Percentiles rank a stretch among this genome's conserved stretches.
Conservation (phyloP, 2,329 filamentous ascomycete species). For the Diaporthe longicolla region DNA sequence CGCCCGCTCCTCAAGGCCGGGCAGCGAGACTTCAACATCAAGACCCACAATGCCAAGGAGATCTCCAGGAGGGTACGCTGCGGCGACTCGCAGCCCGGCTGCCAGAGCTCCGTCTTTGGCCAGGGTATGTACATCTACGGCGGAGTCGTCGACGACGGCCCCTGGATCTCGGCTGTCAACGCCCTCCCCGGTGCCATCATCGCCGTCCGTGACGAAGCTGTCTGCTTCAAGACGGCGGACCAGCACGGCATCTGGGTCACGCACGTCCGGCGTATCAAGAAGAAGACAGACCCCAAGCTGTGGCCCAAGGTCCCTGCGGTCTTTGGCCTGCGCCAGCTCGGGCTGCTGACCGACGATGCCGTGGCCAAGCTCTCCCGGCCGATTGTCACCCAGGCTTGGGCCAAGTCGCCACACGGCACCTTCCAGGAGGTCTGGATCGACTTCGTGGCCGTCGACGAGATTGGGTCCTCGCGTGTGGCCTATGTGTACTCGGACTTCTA, state of each 20-base stretch:
- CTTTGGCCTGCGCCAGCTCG: conserved; percentile 52
- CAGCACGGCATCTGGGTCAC: conserved; percentile 59
- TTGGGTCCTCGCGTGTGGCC: conserved; percentile 48
- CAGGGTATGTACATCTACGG: conserved; percentile 57
- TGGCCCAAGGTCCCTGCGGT: conserved; percentile 59
- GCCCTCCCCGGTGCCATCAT: conserved; percentile 49
- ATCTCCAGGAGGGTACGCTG: conserved; percentile 59
- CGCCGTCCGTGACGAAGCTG: conserved; percentile 53
- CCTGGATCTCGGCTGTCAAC: conserved; percentile 42
- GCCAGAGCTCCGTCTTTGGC: conserved; percentile 54
- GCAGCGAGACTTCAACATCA: conserved; percentile 55
- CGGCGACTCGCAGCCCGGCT: conserved; percentile 59
- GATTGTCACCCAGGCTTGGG: conserved; percentile 48
- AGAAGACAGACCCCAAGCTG: conserved; percentile 53
- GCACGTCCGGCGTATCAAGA: conserved; percentile 56
- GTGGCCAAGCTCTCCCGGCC: conserved; percentile 43
- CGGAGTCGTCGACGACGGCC: conserved; percentile 54
- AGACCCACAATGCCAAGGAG: conserved; percentile 52
- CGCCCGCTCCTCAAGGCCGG: conserved; percentile 57
- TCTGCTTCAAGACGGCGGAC: conserved; percentile 56
- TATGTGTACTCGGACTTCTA: conserved; percentile 60
- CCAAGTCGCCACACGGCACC: conserved; percentile 48
- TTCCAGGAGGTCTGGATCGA: conserved; percentile 59
- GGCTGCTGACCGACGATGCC: conserved; percentile 47
- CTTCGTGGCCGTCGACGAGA: conserved; percentile 48